Conservation (phyloP, 2,329 filamentous ascomycete genomes). For the Alternaria triticina region DNA sequence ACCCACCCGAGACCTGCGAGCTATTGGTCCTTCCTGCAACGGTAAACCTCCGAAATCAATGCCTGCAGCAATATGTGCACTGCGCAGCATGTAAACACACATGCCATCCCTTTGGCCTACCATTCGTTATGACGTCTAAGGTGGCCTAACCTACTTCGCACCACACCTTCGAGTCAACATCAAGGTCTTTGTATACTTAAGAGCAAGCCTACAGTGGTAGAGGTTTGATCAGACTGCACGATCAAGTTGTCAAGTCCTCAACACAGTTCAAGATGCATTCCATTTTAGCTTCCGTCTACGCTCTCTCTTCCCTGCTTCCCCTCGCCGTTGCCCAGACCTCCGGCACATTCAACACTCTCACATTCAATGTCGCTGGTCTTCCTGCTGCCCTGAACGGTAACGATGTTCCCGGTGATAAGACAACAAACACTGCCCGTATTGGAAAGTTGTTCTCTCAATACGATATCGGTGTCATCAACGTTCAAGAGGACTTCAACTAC, state of each 20-base stretch:
- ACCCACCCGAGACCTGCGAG: constrained; percentile 1
- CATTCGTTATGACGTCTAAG: constrained; percentile 13
- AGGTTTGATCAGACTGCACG: not conserved
- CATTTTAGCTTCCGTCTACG: constrained; percentile 2
- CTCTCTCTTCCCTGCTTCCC: constrained; percentile 14
- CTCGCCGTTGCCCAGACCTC: constrained; percentile 29
- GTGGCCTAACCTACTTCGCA: not conserved
- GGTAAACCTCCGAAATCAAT: constrained; percentile 13
- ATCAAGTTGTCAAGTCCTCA: not conserved
- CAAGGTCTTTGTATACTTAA: constrained; percentile 9
- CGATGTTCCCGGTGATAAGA: constrained; percentile 67
- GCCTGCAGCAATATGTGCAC: constrained; percentile 16
- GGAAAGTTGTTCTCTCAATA: constrained; percentile 64
- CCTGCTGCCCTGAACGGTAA: constrained; percentile 65
- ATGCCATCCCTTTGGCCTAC: constrained; percentile 11
- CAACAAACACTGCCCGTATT: constrained; percentile 62
- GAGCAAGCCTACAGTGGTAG: not conserved
- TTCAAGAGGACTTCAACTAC: constrained; percentile 75
- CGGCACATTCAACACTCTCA: constrained; percentile 59
- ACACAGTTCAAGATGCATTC: constrained; percentile 18
- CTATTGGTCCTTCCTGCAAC: constrained; percentile 18
- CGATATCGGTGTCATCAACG: constrained; percentile 67
- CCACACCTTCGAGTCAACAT: not conserved
- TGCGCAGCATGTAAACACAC: constrained; percentile 12
- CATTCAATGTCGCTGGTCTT: constrained; percentile 67